Evolutionary conservation across 768 basidiomycete species (phyloP).

Genomic region (Tulasnella sp.): DNA sequence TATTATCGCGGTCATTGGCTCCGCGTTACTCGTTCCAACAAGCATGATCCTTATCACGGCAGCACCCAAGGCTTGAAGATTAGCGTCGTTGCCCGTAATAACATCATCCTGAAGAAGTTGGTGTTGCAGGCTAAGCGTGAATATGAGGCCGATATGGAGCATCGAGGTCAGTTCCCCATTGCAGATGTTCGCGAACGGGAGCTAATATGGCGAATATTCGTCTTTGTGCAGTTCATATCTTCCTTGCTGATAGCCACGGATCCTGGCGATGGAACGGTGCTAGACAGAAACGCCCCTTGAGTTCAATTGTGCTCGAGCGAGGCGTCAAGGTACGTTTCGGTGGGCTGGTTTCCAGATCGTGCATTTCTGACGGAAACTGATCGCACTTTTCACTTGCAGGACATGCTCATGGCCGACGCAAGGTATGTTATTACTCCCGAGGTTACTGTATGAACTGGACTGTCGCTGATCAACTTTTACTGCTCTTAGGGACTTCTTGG

Average conservation of each 20-base stretch:
- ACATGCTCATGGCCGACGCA: conserved; percentile 82
- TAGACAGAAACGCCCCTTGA: conserved; percentile 81
- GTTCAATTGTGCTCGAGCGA: conserved; percentile 83
- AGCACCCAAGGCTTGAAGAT: conserved; percentile 63
- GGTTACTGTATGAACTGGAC: neutral
- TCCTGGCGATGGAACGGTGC: conserved; percentile 87
- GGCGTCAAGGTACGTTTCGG: conserved; percentile 46
- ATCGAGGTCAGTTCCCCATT: conserved; percentile 33
- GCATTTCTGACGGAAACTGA: neutral
- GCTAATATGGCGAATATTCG: neutral
- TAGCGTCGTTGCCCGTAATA: conserved; percentile 80
- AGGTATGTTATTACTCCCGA: conserved; percentile 51
- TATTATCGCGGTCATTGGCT: conserved; percentile 87
- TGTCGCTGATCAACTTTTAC: conserved; percentile 21
- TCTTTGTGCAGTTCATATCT: conserved; percentile 57
- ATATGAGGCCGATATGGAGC: conserved; percentile 85
- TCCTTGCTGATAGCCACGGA: conserved; percentile 76
- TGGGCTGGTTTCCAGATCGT: neutral
- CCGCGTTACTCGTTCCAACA: conserved; percentile 36
- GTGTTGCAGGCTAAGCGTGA: conserved; percentile 80
- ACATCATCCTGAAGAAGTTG: conserved; percentile 77
- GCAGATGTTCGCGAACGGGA: neutral
- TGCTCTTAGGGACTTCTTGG: conserved; percentile 19
- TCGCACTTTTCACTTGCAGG: conserved; percentile 24
- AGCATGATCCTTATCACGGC: conserved; percentile 37